Percentiles rank a stretch among this genome's conserved stretches.
phyloP scores from a whole-genome alignment of 352 stramenopile species.

The Globisporangium nodosum region DNA sequence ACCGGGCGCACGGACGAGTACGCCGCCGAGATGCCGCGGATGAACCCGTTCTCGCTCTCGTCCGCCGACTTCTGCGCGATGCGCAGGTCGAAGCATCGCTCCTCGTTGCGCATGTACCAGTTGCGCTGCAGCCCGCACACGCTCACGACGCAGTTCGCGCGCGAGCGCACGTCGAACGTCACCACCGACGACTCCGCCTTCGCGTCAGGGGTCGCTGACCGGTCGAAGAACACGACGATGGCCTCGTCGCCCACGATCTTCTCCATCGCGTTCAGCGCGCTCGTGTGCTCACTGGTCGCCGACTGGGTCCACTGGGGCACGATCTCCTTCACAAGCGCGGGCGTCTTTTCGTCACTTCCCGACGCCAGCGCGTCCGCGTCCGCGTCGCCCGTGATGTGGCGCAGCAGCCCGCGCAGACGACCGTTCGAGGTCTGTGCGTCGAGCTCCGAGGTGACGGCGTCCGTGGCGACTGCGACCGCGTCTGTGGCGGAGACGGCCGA shows the following conservation, averaged over 20 bases:
- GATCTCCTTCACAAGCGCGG: slow-evolving; percentile 32
- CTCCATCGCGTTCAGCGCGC: slow-evolving; percentile 28
- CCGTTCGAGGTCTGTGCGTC: slow-evolving; percentile 22
- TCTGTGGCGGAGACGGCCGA: not conserved
- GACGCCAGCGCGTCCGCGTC: not conserved
- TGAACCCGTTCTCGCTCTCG: slow-evolving; percentile 47
- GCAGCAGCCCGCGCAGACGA: slow-evolving; percentile 31
- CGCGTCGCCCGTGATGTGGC: slow-evolving; percentile 21
- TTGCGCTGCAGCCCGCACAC: slow-evolving; percentile 56
- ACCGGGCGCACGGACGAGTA: slow-evolving; percentile 44
- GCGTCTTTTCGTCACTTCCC: slow-evolving; percentile 7
- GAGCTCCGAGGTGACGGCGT: not conserved
- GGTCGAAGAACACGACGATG: slow-evolving; percentile 71
- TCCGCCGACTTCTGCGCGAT: slow-evolving; percentile 61
- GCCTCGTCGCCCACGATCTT: slow-evolving; percentile 60
- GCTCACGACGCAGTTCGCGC: slow-evolving; percentile 67
- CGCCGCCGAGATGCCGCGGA: slow-evolving; percentile 60
- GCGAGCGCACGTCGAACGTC: slow-evolving; percentile 63
- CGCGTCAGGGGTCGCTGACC: slow-evolving; percentile 17
- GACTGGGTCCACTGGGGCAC: slow-evolving; percentile 26
- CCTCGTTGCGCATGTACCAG: slow-evolving; percentile 55
- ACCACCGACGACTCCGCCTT: slow-evolving; percentile 56
- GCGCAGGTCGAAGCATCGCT: slow-evolving; percentile 69
- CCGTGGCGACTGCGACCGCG: slow-evolving; percentile 1
- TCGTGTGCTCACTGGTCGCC: slow-evolving; percentile 16